These are phyloP conservation scores for Metarhizium rileyi DNA, from an alignment of 2,329 filamentous ascomycete species.

Conservation along the genomic window DNA sequence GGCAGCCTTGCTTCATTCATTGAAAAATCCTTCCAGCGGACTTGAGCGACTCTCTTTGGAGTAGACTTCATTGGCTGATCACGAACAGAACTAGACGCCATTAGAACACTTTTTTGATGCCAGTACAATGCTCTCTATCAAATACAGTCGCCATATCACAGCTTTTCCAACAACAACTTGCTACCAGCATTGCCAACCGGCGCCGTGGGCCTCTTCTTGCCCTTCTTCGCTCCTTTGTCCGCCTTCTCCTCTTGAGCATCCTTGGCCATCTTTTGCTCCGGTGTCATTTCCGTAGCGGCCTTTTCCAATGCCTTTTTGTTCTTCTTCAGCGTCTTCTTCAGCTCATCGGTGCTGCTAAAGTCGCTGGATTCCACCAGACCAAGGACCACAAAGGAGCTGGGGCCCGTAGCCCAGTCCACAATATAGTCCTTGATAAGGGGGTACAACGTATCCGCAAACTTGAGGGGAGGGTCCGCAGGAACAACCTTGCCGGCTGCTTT, in stretches of 20 bases:
- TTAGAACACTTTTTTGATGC: background rate
- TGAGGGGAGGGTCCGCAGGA: constrained; percentile 63
- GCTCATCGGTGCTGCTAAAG: constrained; percentile 56
- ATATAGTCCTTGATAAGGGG: constrained; percentile 66
- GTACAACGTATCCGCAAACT: constrained; percentile 77
- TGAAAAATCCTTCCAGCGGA: too few species aligned
- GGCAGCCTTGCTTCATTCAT: too few species aligned
- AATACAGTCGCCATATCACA: constrained; percentile 21
- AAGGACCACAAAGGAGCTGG: constrained; percentile 79
- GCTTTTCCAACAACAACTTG: constrained; percentile 49
- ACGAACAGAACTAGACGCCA: background rate
- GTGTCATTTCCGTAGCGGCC: constrained; percentile 51
- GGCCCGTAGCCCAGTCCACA: constrained; percentile 75
- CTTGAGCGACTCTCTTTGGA: background rate
- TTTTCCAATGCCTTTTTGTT: constrained; percentile 61
- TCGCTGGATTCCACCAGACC: constrained; percentile 66
- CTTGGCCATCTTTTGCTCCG: constrained; percentile 41
- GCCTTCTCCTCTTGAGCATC: constrained; percentile 38
- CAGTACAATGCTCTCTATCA: background rate
- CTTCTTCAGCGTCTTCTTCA: constrained; percentile 62
- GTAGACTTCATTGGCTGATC: background rate
- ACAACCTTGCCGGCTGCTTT: constrained; percentile 59
- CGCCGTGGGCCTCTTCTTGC: constrained; percentile 33
- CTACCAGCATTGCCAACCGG: constrained; percentile 52
- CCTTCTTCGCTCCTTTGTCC: constrained; percentile 32